A percentile compares a stretch with the other conserved stretches of the same genome.
phyloP scores from a whole-genome alignment of 2,329 filamentous ascomycete species.

The Colletotrichum orchidophilum region DNA sequence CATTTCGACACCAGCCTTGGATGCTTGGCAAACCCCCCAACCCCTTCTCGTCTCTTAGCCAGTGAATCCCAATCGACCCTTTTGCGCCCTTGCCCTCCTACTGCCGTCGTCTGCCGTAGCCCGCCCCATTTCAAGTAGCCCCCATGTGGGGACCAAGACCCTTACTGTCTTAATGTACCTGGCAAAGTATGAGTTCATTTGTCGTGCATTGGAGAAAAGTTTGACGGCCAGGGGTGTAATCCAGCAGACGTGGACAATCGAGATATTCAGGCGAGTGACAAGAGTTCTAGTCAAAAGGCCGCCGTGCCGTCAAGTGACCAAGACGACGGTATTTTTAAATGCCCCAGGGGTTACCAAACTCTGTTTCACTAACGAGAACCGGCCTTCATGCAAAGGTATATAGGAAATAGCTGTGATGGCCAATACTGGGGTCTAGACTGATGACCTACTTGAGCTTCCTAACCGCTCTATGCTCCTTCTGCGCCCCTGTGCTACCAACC shows the following conservation, averaged over 20 bases:
- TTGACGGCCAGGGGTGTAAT: background rate
- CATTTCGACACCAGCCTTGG: background rate
- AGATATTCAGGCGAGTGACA: background rate
- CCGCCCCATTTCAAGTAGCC: conserved; percentile 20
- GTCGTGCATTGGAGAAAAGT: background rate
- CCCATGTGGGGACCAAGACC: background rate
- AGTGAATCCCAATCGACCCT: background rate
- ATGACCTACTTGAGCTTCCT: background rate
- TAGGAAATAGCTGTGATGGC: background rate
- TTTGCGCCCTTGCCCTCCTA: background rate
- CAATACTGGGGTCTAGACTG: background rate
- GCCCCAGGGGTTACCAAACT: too few relatives aligned
- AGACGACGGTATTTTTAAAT: too few relatives aligned
- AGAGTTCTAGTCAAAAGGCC: background rate
- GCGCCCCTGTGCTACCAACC: background rate
- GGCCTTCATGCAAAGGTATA: background rate
- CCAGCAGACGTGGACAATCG: background rate
- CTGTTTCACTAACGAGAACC: background rate
- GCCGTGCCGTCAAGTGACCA: background rate
- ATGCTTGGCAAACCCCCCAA: background rate
- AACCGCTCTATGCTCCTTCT: background rate
- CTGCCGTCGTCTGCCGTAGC: background rate
- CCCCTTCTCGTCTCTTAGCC: background rate
- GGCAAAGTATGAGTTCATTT: background rate
- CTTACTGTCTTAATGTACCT: background rate